A percentile compares a stretch with the other conserved stretches of the same genome.
Evolutionary conservation across 2,329 filamentous ascomycete species (phyloP).

Genomic region (Calonectria ilicicola): DNA sequence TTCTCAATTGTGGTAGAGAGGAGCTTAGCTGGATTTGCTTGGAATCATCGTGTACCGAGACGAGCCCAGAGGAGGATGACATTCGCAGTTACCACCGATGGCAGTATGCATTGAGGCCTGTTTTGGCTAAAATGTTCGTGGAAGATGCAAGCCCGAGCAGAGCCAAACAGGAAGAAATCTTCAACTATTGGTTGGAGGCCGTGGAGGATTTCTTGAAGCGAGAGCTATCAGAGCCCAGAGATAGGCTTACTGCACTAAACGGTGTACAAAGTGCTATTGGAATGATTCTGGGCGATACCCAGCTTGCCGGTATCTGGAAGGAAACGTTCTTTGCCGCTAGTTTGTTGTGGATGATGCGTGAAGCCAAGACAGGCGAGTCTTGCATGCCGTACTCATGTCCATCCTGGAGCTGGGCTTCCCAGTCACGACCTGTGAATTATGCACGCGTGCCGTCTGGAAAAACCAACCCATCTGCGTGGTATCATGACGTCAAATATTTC

Average conservation of each 20-base stretch:
- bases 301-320: not conserved
- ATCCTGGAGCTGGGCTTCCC: not conserved
- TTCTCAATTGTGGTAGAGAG: not conserved
- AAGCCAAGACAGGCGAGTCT: not conserved
- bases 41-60: not conserved
- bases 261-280: not conserved
- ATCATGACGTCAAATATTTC: not conserved
- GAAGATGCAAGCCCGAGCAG: not conserved
- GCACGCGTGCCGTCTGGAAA: not conserved
- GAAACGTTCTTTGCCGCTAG: not conserved
- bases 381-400: not conserved
- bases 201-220: not conserved
- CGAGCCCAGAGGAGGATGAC: not conserved
- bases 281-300: not conserved
- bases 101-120: not conserved
- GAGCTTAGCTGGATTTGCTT: not conserved
- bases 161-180: not conserved
- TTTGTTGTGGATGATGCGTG: not conserved
- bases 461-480: not conserved
- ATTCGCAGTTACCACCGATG: not conserved
- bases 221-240: not conserved
- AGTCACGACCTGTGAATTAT: not conserved
- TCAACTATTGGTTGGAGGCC: not conserved
- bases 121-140: not conserved
- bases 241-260: not conserved